Evolutionary conservation across 116 monocot genomes (phyloP), one percentile per base, ranked within the genome.

Genomic region (Iris pallida): DNA sequence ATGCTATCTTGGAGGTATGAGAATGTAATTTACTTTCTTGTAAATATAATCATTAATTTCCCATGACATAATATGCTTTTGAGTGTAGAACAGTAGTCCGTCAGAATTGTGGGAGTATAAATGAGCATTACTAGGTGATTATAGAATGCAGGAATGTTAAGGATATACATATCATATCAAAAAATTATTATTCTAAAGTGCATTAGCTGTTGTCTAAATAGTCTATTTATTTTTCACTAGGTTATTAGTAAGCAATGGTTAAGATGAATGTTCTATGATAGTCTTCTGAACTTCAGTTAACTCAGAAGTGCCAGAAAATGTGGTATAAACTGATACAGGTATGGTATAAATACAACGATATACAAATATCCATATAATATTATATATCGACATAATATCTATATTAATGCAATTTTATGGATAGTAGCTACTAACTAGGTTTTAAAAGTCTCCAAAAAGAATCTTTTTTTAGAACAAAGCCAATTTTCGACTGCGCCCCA

Each of bases 1-100:
- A 96, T 77, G 96, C 96, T 62, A 96, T 96, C 68, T 71, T 96
- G 78, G 96, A 92, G 89, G 96, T 96, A 73, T 47, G 69, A 46
- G 42, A 61, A 11, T 54, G 45, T 64, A 47, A 63, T 57, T 63
- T 5, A 45, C 46, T 55, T 47, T 47, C 11, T 16, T 53, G 14
- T 63, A n/a, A n/a, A n/a, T n/a, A 7, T 11, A 16, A 47, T 47
- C 47, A 47, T 8, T 64, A 18, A 52, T 66, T 47, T 53, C 53
- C 6, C 11, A 7, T 66, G 5, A 3, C n/a, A 66, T 53, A 5
- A 41, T 3, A 30, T 41, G 14, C 51, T 52, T 8, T 52, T 52
- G 20, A n/a, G 19, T 15, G 47, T 45, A 20, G 17, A 20, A 57
- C 46, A 58, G 5, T 45, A 45, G 13, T 14, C 5, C 12, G 44